Conservation (phyloP, 352 stramenopile species). For the Globisporangium abappressorium region DNA sequence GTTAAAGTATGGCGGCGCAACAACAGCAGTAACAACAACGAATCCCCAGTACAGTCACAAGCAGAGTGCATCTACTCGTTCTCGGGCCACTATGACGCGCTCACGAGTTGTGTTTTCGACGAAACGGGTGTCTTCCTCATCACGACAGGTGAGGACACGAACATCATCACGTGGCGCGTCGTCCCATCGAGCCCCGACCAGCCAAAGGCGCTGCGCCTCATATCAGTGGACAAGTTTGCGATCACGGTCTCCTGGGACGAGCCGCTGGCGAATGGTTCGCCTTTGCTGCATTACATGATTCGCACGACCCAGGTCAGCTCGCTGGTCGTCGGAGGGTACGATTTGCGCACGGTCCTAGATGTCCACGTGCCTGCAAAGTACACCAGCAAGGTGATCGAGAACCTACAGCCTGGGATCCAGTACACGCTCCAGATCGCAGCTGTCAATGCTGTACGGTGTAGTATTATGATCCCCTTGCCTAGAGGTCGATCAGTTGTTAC, state of each 20-base stretch:
- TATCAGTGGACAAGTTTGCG: constrained; percentile 37
- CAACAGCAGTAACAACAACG: not conserved
- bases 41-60: not conserved
- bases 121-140: constrained; percentile 45
- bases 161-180: constrained; percentile 48
- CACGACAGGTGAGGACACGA: constrained; percentile 49
- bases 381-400: constrained; percentile 32
- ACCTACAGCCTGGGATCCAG: constrained; percentile 51
- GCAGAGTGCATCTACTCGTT: constrained; percentile 44
- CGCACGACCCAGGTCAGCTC: constrained; percentile 40
- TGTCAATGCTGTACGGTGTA: constrained; percentile 40
- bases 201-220: constrained; percentile 26
- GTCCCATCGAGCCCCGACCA: constrained; percentile 43
- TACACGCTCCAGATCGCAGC: constrained; percentile 50
- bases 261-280: constrained; percentile 55
- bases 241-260: constrained; percentile 49
- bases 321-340: constrained; percentile 23
- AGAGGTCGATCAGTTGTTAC: not conserved
- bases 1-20: constrained; percentile 52
- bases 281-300: constrained; percentile 50
- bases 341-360: constrained; percentile 29
- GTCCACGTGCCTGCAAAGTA: constrained; percentile 42
- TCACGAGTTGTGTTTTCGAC: constrained; percentile 40
- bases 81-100: constrained; percentile 46
- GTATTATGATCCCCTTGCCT: not conserved